A percentile compares a stretch with the other conserved stretches of the same genome.
phyloP scores from a whole-genome alignment of 192 early-diverging fungal genomes.

The Oehlia diaphana region DNA sequence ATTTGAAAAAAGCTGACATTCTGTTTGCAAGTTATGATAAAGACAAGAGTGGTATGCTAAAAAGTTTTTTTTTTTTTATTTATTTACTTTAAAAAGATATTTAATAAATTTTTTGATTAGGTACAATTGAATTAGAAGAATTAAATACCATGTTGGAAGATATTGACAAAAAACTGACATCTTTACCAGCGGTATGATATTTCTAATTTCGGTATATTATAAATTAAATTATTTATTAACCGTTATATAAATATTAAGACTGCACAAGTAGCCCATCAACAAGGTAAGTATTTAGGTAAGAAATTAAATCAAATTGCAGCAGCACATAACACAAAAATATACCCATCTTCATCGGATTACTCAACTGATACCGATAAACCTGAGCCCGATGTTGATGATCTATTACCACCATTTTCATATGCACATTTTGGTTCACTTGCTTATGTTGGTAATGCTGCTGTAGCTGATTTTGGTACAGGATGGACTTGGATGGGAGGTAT shows the following conservation, averaged over 20 bases:
- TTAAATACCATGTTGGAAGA: constrained; percentile 48
- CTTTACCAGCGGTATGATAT: constrained; percentile 51
- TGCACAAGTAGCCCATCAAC: constrained; percentile 58
- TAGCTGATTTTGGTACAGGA: constrained; percentile 51
- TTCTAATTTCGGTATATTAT: not conserved
- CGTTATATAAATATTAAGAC: constrained; percentile 39
- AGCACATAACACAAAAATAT: not conserved
- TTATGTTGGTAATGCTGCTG: constrained; percentile 65
- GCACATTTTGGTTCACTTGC: constrained; percentile 66
- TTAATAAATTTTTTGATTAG: constrained; percentile 9
- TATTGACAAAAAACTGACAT: constrained; percentile 53
- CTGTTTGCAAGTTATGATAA: constrained; percentile 50
- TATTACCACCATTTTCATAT: constrained; percentile 58
- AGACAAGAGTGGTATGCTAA: constrained; percentile 42
- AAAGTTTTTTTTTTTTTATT: not conserved
- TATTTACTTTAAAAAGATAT: not conserved
- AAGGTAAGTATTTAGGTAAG: constrained; percentile 51
- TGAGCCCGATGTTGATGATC: constrained; percentile 12
- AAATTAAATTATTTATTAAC: constrained; percentile 9
- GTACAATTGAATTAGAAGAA: constrained; percentile 53
- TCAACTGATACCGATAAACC: constrained; percentile 1
- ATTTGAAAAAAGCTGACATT: constrained; percentile 47
- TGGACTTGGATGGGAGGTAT: constrained; percentile 51
- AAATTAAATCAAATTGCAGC: constrained; percentile 42
- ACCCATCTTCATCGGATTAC: not conserved